Evolutionary conservation across 1,284 basidiomycete species (phyloP).

Genomic region (Moniliella sp.): DNA sequence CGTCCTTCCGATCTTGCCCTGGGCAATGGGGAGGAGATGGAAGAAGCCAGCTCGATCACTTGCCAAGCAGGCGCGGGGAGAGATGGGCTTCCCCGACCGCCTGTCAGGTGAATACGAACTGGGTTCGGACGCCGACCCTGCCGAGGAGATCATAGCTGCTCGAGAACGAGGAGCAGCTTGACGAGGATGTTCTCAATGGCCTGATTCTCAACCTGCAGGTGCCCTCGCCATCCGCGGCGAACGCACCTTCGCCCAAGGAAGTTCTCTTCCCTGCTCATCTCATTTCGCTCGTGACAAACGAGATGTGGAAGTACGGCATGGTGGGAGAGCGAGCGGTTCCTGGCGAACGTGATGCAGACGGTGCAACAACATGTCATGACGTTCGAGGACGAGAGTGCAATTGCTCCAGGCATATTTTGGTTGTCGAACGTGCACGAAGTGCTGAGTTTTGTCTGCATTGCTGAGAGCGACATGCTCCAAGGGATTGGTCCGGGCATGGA

Average conservation of each 20-base stretch:
- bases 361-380: conserved; percentile 89
- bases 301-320: conserved; percentile 99
- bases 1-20: too few relatives aligned
- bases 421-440: conserved; percentile 99
- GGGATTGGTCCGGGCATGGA: conserved; percentile 94
- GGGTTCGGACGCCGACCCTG: conserved; percentile 44
- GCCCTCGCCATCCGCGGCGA: conserved; percentile 67
- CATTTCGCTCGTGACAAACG: conserved; percentile 87
- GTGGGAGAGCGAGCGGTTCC: conserved; percentile 90
- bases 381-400: conserved; percentile 79
- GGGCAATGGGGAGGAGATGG: conserved; percentile 52
- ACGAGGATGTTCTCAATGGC: conserved; percentile 80
- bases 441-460: conserved; percentile 92
- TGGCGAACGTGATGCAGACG: conserved; percentile 95
- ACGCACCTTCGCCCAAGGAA: conserved; percentile 85
- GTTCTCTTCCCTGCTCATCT: conserved; percentile 98
- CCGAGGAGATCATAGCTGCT: conserved; percentile 87
- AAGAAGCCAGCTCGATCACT: conserved; percentile 51
- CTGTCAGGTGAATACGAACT: conserved; percentile 15
- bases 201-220: conserved; percentile 80
- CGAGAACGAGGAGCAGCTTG: conserved; percentile 70
- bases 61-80: too few relatives aligned
- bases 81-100: conserved; percentile 45
- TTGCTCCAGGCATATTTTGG: conserved; percentile 94
- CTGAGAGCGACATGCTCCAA: conserved; percentile 90